Base-by-base conservation (phyloP, 1,284 basidiomycete genomes). In the Moniliophthora roreri region DNA sequence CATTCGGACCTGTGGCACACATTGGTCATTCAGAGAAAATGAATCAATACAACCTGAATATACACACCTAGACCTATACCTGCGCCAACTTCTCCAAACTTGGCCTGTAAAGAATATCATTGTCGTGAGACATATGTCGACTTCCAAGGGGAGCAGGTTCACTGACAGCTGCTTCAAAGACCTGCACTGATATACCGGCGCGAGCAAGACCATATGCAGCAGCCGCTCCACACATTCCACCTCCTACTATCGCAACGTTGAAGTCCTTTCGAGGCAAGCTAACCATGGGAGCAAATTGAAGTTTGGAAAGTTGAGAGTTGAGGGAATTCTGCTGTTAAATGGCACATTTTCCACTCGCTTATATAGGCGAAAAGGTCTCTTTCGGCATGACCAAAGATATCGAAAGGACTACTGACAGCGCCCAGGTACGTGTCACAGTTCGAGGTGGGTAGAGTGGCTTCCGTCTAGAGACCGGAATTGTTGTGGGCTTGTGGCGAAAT, bases 1-100 rank as follows among this genome's bases (percentile, higher is more conserved):
- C 78, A 62, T 84, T 84, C 1, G 77, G 70, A 4, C 80, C 79
- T 82, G n/a, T n/a, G n/a, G n/a, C n/a, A n/a, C n/a, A n/a, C n/a
- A n/a, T n/a, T n/a, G n/a, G n/a, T n/a, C n/a, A 50, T 13, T 20
- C 18, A 15, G n/a, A n/a, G n/a, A n/a, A n/a, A n/a, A 7, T 39
- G 16, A 28, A n/a, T n/a, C n/a, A n/a, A 9, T 28, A 48, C 28
- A 49, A 21, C 34, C 39, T 15, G 23, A 41, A 15, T 41, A 20
- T 7, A 39, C 64, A 47, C 53, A 79, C 81, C 81, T 39, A 85
- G 55, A 13, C 74, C 77, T 28, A 83, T 72, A 0, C 80, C 80
- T 18, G 81, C 79, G 6, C 80, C 80, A 37, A 82, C 71, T 61
- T 60, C 58, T 36, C 50, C 54, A n/a, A 58, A 58, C 16, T 37